Base-by-base conservation (phyloP, 2,329 filamentous ascomycete species). In the Endocalyx cinctus region DNA sequence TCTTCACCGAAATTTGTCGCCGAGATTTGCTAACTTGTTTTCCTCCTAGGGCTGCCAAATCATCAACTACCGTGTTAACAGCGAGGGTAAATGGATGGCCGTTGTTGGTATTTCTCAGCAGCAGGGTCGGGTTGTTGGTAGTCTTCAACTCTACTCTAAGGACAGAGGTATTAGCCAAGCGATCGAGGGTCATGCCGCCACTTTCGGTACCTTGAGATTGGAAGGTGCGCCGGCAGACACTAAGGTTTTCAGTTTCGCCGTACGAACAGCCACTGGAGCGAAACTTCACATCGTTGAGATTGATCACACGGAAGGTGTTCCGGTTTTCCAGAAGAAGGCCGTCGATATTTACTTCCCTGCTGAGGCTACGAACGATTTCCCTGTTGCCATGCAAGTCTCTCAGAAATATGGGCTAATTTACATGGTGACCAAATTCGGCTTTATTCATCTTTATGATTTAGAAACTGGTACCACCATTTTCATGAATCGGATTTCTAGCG, bases 401-500 rank as follows among this genome's bases (percentile, higher is more conserved):
- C 82, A 87, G 55, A 94, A 92, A 66, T 98, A 98, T 64, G 90
- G 89, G 55, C 81, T 98, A 57, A 83, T 98, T 54, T 96, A 96
- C 65, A 79, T 98, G 54, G 87, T 98, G 43, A 98, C 92, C 37
- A 98, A 98, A 64, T 98, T 96, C 55, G 92, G 92, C 33, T 98
- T 97, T 67, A 97, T 98, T 52, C 92, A 98, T 65, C 77, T 98
- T 16, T 97, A 98, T 66, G 94, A 98, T 56, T 79, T 98, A 37
- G 94, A 98, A 70, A 92, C 86, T 6, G 94, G 87, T 38, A 85
- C 84, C 10, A 94, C 87, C 60, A 92, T 98, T 58, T 98, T 96
- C 77, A 94, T 98, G 88, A 98, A 98, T 74, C 84, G 94, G 51
- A 98, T 98, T 55, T 98, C 92, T 20, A 95, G 88, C 70, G 92